Conservation (phyloP, 1,284 basidiomycete genomes). For the Moesziomyces sp. region DNA sequence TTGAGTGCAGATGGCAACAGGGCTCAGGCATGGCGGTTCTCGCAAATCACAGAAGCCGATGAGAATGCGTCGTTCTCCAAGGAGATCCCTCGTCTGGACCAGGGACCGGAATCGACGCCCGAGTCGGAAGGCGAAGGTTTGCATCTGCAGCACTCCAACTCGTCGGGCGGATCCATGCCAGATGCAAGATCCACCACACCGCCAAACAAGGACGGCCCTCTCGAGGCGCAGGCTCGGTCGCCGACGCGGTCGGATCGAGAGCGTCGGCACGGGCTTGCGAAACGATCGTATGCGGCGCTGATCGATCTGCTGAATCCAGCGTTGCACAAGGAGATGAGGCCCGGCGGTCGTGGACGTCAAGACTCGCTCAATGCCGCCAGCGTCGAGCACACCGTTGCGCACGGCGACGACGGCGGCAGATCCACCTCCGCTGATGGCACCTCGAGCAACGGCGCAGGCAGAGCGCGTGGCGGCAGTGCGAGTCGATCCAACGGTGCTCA, state of each 20-base stretch:
- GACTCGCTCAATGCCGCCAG: constrained; percentile 4
- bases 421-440: constrained; percentile 9
- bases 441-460: constrained; percentile 11
- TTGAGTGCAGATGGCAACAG: constrained; percentile 9
- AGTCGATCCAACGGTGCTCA: constrained; percentile 12
- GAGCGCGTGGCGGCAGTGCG: constrained; percentile 18
- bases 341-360: constrained; percentile 10
- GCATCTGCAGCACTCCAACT: constrained; percentile 5
- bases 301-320: constrained; percentile 46
- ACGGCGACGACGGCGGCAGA: constrained; percentile 28
- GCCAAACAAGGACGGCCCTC: background rate
- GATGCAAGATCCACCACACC: background rate
- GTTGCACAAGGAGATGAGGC: constrained; percentile 34
- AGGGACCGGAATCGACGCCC: constrained; percentile 2
- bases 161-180: constrained; percentile 1
- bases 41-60: constrained; percentile 43
- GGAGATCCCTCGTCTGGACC: constrained; percentile 17
- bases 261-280: constrained; percentile 35
- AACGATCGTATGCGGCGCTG: constrained; percentile 43
- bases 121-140: constrained; percentile 27
- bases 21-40: constrained; percentile 31
- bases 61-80: constrained; percentile 40
- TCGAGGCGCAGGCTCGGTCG: constrained; percentile 6
- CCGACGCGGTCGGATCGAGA: constrained; percentile 22
- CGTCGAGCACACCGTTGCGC: constrained; percentile 8